Percentiles rank a stretch among this genome's conserved stretches.
Conservation (phyloP, 345 rosid genomes). For the Corchorus capsularis region DNA sequence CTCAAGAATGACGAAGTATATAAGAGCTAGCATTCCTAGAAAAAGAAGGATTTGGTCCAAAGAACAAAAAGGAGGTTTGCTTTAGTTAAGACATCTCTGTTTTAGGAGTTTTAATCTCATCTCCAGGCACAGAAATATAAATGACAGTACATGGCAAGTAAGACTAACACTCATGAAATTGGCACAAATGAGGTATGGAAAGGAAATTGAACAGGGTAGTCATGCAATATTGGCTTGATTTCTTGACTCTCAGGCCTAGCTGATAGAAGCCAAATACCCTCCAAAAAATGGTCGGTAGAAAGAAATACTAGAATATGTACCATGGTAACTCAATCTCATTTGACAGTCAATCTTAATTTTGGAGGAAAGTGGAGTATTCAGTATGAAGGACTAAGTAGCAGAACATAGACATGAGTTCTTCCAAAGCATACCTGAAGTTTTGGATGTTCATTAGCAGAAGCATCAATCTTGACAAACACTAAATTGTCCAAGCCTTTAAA, state of each 20-base stretch:
- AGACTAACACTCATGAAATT: background rate
- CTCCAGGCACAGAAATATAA: background rate
- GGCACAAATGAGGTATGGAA: background rate
- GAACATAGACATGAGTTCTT: background rate
- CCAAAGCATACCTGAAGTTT: constrained; percentile 56
- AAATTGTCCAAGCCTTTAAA: constrained; percentile 65
- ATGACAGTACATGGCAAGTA: background rate
- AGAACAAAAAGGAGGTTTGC: background rate
- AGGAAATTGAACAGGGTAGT: background rate
- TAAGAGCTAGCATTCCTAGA: background rate
- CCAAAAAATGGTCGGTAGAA: too few relatives aligned
- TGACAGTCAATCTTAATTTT: background rate
- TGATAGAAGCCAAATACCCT: background rate
- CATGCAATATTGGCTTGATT: background rate
- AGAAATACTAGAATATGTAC: background rate
- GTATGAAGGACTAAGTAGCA: background rate
- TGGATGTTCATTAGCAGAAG: constrained; percentile 80
- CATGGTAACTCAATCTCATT: constrained; percentile 2
- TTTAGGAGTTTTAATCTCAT: background rate
- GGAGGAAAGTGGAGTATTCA: constrained; percentile 5
- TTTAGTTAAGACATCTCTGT: background rate
- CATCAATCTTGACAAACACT: constrained; percentile 82
- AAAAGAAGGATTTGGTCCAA: background rate
- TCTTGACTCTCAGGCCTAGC: background rate
- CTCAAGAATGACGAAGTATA: background rate